Evolutionary conservation across 805 yeast genomes (phyloP).

Genomic region (Metschnikowia sp.): DNA sequence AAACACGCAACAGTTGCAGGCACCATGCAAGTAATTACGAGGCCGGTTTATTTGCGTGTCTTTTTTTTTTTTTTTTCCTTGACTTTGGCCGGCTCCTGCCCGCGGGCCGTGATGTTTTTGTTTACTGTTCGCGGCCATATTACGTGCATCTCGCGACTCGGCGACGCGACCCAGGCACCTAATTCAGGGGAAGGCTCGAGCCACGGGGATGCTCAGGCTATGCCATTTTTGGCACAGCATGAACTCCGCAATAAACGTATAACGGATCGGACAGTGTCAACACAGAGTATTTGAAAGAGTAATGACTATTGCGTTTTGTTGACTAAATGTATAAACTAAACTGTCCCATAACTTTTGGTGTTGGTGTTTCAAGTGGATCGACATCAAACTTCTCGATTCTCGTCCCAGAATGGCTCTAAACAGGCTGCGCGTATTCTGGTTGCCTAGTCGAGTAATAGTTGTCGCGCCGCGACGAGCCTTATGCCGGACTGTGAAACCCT

Average conservation of each 20-base stretch:
- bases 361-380: too few relatives aligned
- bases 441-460: not conserved
- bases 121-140: constrained; percentile 13
- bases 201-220: not conserved
- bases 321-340: too few relatives aligned
- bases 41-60: not conserved
- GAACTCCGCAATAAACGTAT: too few relatives aligned
- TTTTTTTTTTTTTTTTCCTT: not conserved
- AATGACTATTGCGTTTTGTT: too few relatives aligned
- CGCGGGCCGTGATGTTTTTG: constrained; percentile 6
- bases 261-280: too few relatives aligned
- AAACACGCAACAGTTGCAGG: constrained; percentile 12
- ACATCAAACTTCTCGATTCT: too few relatives aligned
- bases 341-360: too few relatives aligned
- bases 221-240: too few relatives aligned
- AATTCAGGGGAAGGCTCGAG: not conserved
- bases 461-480: too few relatives aligned
- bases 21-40: constrained; percentile 19
- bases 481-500: too few relatives aligned
- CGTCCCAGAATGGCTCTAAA: not conserved
- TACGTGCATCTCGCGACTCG: constrained; percentile 13
- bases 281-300: too few relatives aligned
- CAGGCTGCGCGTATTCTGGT: constrained; percentile 2
- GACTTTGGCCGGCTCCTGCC: not conserved
- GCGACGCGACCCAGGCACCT: constrained; percentile 4